Evolutionary conservation across 1,284 basidiomycete genomes (phyloP).

Genomic region (Heterobasidion irregulare): DNA sequence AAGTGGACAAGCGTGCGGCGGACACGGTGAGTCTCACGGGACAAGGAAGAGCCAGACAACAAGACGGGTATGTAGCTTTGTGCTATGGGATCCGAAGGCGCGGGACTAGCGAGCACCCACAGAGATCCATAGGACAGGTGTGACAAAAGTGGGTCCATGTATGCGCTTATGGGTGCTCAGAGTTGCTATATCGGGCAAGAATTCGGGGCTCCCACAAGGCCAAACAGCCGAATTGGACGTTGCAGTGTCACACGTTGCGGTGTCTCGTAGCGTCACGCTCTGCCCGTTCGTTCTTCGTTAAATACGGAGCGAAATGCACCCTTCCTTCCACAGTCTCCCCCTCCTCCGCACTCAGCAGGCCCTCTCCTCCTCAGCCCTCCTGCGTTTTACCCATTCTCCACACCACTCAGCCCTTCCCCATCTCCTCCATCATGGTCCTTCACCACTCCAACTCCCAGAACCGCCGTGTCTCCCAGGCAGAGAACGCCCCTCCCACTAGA

Average conservation of each 20-base stretch:
- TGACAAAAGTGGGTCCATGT: neutral
- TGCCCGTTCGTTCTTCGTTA: neutral
- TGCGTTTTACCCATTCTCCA: neutral
- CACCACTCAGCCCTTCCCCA: neutral
- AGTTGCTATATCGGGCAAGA: neutral
- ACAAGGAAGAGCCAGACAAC: no score
- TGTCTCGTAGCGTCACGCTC: neutral
- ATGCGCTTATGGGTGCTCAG: neutral
- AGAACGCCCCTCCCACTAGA: slow-evolving; percentile 1
- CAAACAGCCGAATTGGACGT: neutral
- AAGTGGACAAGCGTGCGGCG: no score
- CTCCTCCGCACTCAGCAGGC: neutral
- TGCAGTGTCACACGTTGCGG: neutral
- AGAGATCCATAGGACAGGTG: neutral
- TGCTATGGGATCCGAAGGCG: neutral
- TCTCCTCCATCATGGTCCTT: slow-evolving; percentile 4
- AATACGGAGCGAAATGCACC: neutral
- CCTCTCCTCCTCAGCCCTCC: neutral
- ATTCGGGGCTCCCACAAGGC: neutral
- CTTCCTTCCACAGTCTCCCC: neutral
- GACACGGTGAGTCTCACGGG: no score
- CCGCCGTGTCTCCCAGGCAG: neutral
- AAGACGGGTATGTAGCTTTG: no score
- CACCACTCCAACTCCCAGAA: slow-evolving; percentile 1
- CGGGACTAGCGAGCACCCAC: neutral